Base-by-base conservation (phyloP, 768 basidiomycete genomes). In the Coprinellus aureogranulatus region DNA sequence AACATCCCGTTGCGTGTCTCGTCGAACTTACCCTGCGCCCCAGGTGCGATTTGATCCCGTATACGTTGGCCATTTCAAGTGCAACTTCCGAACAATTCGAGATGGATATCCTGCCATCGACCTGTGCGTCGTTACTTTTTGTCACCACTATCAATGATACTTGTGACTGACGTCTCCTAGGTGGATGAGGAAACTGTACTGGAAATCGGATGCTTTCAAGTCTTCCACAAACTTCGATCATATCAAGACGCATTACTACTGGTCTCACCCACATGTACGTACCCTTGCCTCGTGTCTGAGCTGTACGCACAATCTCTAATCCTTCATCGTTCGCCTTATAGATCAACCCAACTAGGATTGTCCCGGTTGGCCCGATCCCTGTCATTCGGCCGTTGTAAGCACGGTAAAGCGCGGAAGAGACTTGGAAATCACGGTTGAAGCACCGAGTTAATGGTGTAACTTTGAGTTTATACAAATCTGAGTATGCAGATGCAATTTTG, bases 61-160 rank as follows among this genome's bases (percentile, higher is more conserved):
- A 18, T 98, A 98, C 71, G 82, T 89, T 47, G 85, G 88, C 0
- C 92, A 94, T 69, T 98, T 99, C 82, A 98, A 98, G 65, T 95
- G 93, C 75, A 94, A 96, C 77, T 69, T 92, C 62, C 85, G 88
- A 28, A 86, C 82, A 41, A 90, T 97, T 67, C 91, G 95, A 26
- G 76, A 86, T 65, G 90, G 90, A 4, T 98, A 94, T 71, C 95
- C 95, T 20, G 81, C 85, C 49, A 82, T 97, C 49, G 82, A 98
- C 73, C 67, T 68, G 85, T 82, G 54, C 45, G 79, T 72, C 20
- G 41, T 18, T n/a, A 5, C 18, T 44, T 8, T 44, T 27, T 53
- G 20, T 49, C 22, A n/a, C n/a, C n/a, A 22, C 27, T 25, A 12
- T 42, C 27, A 49, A 4, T n/a, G 4, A 16, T 4, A 6, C 25